Conservation (phyloP, 768 basidiomycete species). For the Boletellus ananiceps region DNA sequence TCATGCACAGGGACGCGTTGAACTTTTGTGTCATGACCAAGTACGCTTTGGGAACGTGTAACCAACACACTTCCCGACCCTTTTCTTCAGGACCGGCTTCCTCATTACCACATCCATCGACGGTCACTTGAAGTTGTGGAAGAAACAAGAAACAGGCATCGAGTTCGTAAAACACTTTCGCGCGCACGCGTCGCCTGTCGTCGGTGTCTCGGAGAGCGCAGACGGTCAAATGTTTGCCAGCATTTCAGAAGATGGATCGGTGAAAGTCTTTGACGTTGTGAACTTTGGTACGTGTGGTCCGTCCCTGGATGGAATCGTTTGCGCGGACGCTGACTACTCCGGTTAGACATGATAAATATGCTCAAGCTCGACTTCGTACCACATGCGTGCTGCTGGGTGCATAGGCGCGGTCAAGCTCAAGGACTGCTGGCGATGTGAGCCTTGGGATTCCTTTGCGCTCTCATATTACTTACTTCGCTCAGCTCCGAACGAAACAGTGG, state of each 20-base stretch:
- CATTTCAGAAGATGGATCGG: constrained; percentile 85
- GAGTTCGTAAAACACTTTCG: constrained; percentile 99
- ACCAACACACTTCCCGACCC: constrained; percentile 4
- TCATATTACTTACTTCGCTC: constrained; percentile 14
- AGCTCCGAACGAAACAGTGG: constrained; percentile 79
- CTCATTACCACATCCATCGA: constrained; percentile 92
- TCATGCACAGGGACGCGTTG: constrained; percentile 94
- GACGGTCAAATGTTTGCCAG: constrained; percentile 93
- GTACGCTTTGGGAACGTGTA: constrained; percentile 39
- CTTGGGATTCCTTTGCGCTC: constrained; percentile 11
- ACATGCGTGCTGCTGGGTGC: constrained; percentile 93
- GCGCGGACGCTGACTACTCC: neutral
- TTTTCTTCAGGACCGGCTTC: constrained; percentile 74
- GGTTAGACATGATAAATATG: constrained; percentile 96
- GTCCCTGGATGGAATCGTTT: neutral
- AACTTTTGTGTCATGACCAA: constrained; percentile 87
- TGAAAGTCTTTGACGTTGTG: constrained; percentile 95
- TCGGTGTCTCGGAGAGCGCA: constrained; percentile 78
- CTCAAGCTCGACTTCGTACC: constrained; percentile 85
- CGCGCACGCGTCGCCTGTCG: constrained; percentile 78
- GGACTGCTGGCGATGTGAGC: constrained; percentile 83
- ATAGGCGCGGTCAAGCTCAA: constrained; percentile 81
- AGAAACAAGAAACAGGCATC: constrained; percentile 92
- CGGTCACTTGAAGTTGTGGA: constrained; percentile 98
- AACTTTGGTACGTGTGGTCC: constrained; percentile 79